These are phyloP conservation scores for Porcisia hertigi DNA, from an alignment of 208 protist species.

Conservation along the genomic window DNA sequence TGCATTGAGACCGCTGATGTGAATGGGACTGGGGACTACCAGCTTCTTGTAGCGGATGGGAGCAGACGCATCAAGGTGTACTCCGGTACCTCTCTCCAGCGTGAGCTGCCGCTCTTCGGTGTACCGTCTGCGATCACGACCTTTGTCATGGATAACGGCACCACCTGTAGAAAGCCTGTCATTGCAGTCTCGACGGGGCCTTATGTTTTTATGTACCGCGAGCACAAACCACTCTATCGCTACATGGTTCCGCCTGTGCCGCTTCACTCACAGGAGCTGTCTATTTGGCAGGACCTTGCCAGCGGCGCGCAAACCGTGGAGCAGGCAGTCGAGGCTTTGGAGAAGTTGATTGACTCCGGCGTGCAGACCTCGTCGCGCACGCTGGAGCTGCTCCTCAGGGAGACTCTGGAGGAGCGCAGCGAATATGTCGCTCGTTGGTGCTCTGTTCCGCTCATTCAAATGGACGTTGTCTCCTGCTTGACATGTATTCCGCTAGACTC, in stretches of 20 bases:
- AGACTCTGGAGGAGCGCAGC: conserved; percentile 47
- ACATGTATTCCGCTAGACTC: conserved; percentile 60
- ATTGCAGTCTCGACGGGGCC: conserved; percentile 89
- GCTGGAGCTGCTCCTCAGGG: conserved; percentile 71
- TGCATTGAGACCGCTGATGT: conserved; percentile 88
- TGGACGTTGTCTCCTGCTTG: conserved; percentile 89
- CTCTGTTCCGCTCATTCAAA: conserved; percentile 58
- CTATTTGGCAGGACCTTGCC: conserved; percentile 64
- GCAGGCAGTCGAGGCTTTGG: conserved; percentile 46
- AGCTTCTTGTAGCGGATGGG: conserved; percentile 90
- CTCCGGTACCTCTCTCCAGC: conserved; percentile 76
- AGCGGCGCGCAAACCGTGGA: conserved; percentile 29
- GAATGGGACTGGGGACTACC: conserved; percentile 92
- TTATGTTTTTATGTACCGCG: conserved; percentile 92
- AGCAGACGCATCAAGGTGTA: conserved; percentile 85
- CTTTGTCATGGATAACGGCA: conserved; percentile 77
- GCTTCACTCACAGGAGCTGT: conserved; percentile 56
- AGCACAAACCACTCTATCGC: conserved; percentile 92
- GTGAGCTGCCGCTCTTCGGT: conserved; percentile 79
- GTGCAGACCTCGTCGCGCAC: conserved; percentile 71
- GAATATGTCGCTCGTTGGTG: conserved; percentile 47
- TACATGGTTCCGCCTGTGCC: conserved; percentile 79
- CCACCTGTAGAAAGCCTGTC: conserved; percentile 55
- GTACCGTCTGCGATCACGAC: conserved; percentile 84
- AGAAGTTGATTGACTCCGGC: conserved; percentile 50